Percentiles rank a stretch among this genome's conserved stretches.
phyloP scores from a whole-genome alignment of 1,139 yeast genomes.

The Saccharomyces pastorianus region DNA sequence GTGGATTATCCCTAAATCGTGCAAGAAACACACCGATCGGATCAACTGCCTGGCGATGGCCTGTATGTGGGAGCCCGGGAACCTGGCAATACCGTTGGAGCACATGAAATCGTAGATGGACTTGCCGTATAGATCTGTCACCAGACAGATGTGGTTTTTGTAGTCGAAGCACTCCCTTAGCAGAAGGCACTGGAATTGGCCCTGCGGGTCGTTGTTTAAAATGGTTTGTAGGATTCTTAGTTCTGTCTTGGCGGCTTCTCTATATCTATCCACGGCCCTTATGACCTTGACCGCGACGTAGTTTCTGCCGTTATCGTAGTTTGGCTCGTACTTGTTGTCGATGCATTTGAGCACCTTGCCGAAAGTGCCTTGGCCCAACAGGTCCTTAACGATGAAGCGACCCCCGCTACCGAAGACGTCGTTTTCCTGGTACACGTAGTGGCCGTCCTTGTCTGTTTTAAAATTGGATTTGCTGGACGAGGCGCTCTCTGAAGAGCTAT shows the following conservation, averaged over 20 bases:
- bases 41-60: conserved; percentile 80
- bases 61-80: conserved; percentile 77
- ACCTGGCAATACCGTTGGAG: conserved; percentile 62
- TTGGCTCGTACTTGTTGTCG: conserved; percentile 42
- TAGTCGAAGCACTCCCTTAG: conserved; percentile 85
- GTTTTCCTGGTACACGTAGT: conserved; percentile 58
- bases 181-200: conserved; percentile 25
- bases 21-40: conserved; percentile 79
- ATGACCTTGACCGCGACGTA: conserved; percentile 85
- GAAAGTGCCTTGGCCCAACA: conserved; percentile 94
- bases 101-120: conserved; percentile 86
- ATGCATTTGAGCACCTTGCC: conserved; percentile 83
- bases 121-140: conserved; percentile 78
- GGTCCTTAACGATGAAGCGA: conserved; percentile 53
- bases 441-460: conserved; percentile 67
- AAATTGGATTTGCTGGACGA: conserved; percentile 5
- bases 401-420: conserved; percentile 54
- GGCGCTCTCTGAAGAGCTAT: neutral
- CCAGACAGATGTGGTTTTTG: conserved; percentile 87
- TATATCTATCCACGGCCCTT: conserved; percentile 64
- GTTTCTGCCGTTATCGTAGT: conserved; percentile 20
- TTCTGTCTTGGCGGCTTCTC: conserved; percentile 84
- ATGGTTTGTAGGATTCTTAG: conserved; percentile 64
- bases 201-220: conserved; percentile 50
- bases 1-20: conserved; percentile 82